These are phyloP conservation scores for Lachnellula occidentalis DNA, from an alignment of 2,329 filamentous ascomycete species.

Conservation along the genomic window DNA sequence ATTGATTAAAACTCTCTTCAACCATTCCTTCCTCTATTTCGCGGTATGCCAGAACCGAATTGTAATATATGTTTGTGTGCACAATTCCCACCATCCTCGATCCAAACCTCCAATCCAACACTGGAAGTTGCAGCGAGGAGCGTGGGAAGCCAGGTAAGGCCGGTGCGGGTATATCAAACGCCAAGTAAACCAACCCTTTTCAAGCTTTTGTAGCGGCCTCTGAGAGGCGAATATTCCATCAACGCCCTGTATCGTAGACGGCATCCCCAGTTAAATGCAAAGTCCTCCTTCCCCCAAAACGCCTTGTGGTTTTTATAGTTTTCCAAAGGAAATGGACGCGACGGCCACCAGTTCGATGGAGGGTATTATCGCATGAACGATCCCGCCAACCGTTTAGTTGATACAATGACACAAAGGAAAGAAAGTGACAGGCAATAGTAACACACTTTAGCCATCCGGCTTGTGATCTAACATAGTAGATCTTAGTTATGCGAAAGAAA, in stretches of 20 bases:
- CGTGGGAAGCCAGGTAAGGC: background rate
- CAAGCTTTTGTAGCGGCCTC: conserved; percentile 9
- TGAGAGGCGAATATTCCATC: background rate
- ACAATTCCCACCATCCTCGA: conserved; percentile 2
- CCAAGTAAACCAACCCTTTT: conserved; percentile 8
- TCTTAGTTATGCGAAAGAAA: background rate
- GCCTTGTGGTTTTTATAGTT: conserved; percentile 1
- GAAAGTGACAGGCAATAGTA: background rate
- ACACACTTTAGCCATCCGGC: conserved; percentile 3
- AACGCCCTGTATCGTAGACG: conserved; percentile 4
- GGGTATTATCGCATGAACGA: conserved; percentile 4
- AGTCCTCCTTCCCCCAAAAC: background rate
- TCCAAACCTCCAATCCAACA: background rate
- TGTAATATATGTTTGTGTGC: conserved; percentile 1
- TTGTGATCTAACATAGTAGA: background rate
- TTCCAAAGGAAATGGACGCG: background rate
- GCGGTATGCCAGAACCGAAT: background rate
- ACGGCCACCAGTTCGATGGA: background rate
- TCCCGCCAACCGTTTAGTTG: background rate
- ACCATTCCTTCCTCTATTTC: conserved; percentile 4
- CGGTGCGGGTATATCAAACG: conserved; percentile 16
- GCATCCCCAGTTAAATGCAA: background rate
- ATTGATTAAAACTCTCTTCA: conserved; percentile 1
- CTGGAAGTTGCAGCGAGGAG: background rate
- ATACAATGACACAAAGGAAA: conserved; percentile 8